These are phyloP conservation scores for Periglandula ipomoeae DNA, from an alignment of 2,329 filamentous ascomycete species.

Conservation along the genomic window DNA sequence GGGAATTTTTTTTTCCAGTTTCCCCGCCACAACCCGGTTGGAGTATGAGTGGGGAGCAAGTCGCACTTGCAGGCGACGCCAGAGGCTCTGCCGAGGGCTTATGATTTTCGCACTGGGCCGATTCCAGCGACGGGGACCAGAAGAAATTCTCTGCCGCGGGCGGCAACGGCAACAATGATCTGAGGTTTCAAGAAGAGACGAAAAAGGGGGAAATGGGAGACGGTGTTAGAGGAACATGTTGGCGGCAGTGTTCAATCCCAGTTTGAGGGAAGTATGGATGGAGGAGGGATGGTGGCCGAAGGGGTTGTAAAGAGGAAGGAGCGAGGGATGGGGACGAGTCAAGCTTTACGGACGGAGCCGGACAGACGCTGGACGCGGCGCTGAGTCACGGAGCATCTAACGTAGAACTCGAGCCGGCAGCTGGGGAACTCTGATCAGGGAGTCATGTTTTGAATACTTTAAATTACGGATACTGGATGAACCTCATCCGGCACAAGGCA, in stretches of 20 bases:
- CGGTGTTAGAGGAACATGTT: conserved; percentile 1
- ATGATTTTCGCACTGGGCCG: conserved; percentile 4
- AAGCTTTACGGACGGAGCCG: background rate
- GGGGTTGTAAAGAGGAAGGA: background rate
- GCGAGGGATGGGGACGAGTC: background rate
- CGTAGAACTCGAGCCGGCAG: background rate
- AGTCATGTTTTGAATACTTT: no score
- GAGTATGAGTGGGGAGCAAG: conserved; percentile 7
- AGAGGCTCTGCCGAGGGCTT: conserved; percentile 9
- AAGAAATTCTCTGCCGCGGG: background rate
- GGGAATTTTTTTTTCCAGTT: conserved; percentile 8
- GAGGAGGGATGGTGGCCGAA: background rate
- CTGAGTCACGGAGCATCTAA: background rate
- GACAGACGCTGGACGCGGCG: background rate
- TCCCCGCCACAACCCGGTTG: conserved; percentile 7
- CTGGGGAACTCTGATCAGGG: background rate
- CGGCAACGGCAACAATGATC: background rate
- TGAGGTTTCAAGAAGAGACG: background rate
- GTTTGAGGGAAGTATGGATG: background rate
- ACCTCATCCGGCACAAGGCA: no score
- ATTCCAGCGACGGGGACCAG: conserved; percentile 6
- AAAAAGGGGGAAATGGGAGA: background rate
- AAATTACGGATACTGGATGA: no score
- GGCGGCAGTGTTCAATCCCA: background rate
- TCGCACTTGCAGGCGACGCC: conserved; percentile 8